A percentile compares a stretch with the other conserved stretches of the same genome.
Evolutionary conservation across 768 basidiomycete species (phyloP).

Genomic region (Pleurotus tuber-regium): DNA sequence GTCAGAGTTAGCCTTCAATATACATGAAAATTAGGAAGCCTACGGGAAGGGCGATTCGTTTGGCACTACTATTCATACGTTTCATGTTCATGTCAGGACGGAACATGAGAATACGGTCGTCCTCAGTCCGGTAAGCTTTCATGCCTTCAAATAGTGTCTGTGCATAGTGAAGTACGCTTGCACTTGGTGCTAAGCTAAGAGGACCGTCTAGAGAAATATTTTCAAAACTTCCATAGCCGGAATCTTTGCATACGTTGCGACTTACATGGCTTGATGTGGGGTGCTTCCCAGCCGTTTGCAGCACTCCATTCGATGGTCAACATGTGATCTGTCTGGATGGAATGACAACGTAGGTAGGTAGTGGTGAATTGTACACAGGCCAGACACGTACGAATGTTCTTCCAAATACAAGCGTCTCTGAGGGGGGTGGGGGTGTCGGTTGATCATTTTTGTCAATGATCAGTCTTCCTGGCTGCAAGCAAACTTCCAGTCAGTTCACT

Average conservation of each 20-base stretch:
- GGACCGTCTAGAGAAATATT: slow-evolving; percentile 78
- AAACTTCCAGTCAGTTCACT: background rate
- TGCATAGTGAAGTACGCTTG: slow-evolving; percentile 89
- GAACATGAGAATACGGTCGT: slow-evolving; percentile 80
- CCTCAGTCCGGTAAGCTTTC: slow-evolving; percentile 83
- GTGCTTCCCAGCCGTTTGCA: slow-evolving; percentile 75
- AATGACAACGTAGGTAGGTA: too few species aligned
- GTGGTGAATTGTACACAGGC: background rate
- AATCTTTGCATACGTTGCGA: too few species aligned
- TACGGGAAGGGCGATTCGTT: slow-evolving; percentile 75
- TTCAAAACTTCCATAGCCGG: slow-evolving; percentile 7
- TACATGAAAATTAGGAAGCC: slow-evolving; percentile 20
- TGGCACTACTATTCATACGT: slow-evolving; percentile 86
- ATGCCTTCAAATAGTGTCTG: slow-evolving; percentile 91
- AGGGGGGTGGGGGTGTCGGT: slow-evolving; percentile 62
- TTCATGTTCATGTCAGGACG: slow-evolving; percentile 98
- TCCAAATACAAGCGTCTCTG: slow-evolving; percentile 76
- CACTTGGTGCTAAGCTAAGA: slow-evolving; percentile 69
- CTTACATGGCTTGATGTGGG: slow-evolving; percentile 83
- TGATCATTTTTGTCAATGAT: slow-evolving; percentile 43
- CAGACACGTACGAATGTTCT: slow-evolving; percentile 69
- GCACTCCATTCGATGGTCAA: slow-evolving; percentile 73
- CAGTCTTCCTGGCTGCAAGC: slow-evolving; percentile 48
- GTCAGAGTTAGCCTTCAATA: slow-evolving; percentile 2
- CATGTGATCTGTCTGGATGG: slow-evolving; percentile 92